Base-by-base conservation (phyloP, 2,329 filamentous ascomycete species). In the Cryphonectria radicalis region DNA sequence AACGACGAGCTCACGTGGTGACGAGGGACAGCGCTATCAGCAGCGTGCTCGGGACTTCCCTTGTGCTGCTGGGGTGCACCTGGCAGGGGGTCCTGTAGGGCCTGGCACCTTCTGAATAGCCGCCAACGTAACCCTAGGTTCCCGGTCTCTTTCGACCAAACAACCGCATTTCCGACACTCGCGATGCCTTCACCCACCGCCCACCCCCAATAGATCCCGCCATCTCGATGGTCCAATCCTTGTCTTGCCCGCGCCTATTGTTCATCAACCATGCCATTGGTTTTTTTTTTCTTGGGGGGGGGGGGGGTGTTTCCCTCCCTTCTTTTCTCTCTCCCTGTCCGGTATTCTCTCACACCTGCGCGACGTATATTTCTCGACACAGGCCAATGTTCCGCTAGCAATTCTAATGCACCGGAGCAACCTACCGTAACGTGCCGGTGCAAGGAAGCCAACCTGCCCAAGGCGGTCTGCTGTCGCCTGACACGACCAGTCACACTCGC, bases 81-180 rank as follows among this genome's bases (percentile, higher is more conserved):
- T 63, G 42, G 43, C 63, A 50, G 43, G 42, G 42, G 43, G 55
- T 3, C 59, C 42, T 69, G 19, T 55, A 69, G 37, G 60, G 32
- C 35, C 28, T 13, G 50, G 13, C 28, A 66, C n/a, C 22, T n/a
- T 11, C 35, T 35, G 46, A 50, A 53, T 72, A 72, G 69, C 71
- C 68, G 71, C 71, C 71, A 70, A 55, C 65, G 71, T 66, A 70
- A 72, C 71, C 71, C 63, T 57, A 62, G 40, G 55, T 60, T 60
- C 59, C 22, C 43, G 62, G 40, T 28, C 25, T 40, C 40, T 60
- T 59, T 60, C 53, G 10, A 43, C 65, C 65, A 67, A 60, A 60
- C 65, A 67, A 60, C 55, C 66, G 22, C 35, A 50, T 22, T 17
- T 57, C 11, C 8, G 62, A 32, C 22, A 17, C 28, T 17, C 67